Percentiles rank a stretch among this genome's conserved stretches.
These are phyloP conservation scores for Solanum corneliomulleri DNA, from an alignment of 257 asterid genomes.

Conservation along the genomic window DNA sequence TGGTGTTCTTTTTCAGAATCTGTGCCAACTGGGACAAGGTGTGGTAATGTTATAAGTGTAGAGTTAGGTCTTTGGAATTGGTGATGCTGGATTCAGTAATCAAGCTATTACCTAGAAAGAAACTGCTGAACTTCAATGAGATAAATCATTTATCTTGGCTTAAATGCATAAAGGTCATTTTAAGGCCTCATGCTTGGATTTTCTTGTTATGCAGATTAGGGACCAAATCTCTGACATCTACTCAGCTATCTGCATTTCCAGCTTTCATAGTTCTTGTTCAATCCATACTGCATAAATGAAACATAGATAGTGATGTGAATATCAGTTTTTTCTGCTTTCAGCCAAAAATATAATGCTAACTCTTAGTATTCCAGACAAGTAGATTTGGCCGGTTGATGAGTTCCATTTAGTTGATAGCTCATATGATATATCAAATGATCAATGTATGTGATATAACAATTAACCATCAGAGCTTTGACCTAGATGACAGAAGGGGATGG, in stretches of 20 bases:
- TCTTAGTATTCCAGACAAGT: not conserved
- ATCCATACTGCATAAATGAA: not conserved
- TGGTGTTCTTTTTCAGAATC: not conserved
- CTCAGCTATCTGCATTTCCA: not conserved
- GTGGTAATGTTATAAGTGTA: not conserved
- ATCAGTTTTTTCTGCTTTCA: not conserved
- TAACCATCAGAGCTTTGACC: not conserved
- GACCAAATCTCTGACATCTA: not conserved
- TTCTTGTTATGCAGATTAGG: not conserved
- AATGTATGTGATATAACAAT: not conserved
- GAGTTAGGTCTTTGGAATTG: not conserved
- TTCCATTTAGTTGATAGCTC: not conserved
- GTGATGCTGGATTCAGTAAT: not conserved
- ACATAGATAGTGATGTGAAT: not conserved
- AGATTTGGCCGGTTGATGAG: not conserved
- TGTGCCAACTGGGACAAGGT: not conserved
- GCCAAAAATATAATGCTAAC: not conserved
- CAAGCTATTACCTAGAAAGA: not conserved
- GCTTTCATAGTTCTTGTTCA: not conserved
- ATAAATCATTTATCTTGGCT: not conserved
- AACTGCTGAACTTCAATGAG: not conserved
- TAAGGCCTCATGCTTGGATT: not conserved
- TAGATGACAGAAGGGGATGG: not conserved
- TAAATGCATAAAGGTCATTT: not conserved
- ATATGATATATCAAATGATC: not conserved